Conservation (phyloP, 2,329 filamentous ascomycete species). For the Verticillium longisporum region DNA sequence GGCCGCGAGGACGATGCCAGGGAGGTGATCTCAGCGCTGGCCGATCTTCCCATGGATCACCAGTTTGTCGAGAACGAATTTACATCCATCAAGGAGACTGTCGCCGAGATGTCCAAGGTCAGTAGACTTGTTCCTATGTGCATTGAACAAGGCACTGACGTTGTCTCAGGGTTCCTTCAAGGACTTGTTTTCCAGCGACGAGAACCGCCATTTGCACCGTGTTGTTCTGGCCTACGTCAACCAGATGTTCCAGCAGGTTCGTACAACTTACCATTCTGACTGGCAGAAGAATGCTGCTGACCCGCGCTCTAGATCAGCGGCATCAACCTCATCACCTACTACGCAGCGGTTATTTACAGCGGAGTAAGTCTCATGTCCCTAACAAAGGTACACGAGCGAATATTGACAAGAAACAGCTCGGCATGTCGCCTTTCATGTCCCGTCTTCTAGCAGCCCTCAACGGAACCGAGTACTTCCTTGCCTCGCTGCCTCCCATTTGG, state of each 20-base stretch:
- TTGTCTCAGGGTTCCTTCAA: slow-evolving; percentile 34
- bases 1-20: slow-evolving; percentile 34
- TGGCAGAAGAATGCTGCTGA: background rate
- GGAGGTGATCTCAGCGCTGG: slow-evolving; percentile 33
- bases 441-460: slow-evolving; percentile 51
- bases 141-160: background rate
- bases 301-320: slow-evolving; percentile 14
- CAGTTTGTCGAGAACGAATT: slow-evolving; percentile 49
- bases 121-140: background rate
- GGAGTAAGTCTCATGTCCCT: background rate
- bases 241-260: slow-evolving; percentile 43
- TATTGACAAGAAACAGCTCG: slow-evolving; percentile 29
- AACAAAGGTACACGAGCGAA: slow-evolving; percentile 5
- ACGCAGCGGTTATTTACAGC: slow-evolving; percentile 21
- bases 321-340: slow-evolving; percentile 22
- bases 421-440: slow-evolving; percentile 46
- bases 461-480: slow-evolving; percentile 36
- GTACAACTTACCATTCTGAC: background rate
- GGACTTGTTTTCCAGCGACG: slow-evolving; percentile 52
- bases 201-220: slow-evolving; percentile 49
- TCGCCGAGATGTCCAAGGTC: slow-evolving; percentile 50
- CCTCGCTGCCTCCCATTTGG: slow-evolving; percentile 54
- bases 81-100: slow-evolving; percentile 49
- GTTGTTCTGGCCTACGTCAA: slow-evolving; percentile 49
- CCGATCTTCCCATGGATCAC: slow-evolving; percentile 34